Evolutionary conservation across 2,329 filamentous ascomycete genomes (phyloP).

Genomic region (Scolecobasidium constrictum): DNA sequence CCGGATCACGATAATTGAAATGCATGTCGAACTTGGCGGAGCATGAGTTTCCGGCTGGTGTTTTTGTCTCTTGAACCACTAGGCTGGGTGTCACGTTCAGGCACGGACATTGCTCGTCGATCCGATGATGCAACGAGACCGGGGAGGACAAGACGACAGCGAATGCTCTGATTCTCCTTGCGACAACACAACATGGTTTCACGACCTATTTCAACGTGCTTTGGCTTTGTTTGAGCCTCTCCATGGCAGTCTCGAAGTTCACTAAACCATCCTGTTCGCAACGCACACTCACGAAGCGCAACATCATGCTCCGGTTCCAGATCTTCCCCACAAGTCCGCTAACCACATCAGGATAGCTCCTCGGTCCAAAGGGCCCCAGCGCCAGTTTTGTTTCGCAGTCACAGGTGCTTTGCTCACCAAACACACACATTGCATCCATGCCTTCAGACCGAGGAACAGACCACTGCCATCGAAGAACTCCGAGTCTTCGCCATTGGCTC

Average conservation of each 20-base stretch:
- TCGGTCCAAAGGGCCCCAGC: not conserved
- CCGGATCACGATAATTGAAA: too few relatives aligned
- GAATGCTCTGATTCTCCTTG: too few relatives aligned
- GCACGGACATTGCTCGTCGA: not conserved
- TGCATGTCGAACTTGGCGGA: too few relatives aligned
- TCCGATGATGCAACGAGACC: not conserved
- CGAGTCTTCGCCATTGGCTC: not conserved
- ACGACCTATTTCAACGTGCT: too few relatives aligned
- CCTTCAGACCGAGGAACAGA: not conserved
- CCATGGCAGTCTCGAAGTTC: not conserved
- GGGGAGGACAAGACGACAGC: not conserved
- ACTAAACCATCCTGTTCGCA: not conserved
- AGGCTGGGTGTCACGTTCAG: not conserved
- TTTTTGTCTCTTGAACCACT: too few relatives aligned
- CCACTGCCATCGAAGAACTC: too few relatives aligned
- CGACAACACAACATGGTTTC: too few relatives aligned
- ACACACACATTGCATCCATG: too few relatives aligned
- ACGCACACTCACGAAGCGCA: not conserved
- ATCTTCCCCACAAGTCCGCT: not conserved
- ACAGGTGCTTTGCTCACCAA: not conserved
- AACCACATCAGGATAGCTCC: not conserved
- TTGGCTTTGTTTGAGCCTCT: too few relatives aligned
- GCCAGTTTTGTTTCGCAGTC: not conserved
- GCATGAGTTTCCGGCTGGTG: too few relatives aligned
- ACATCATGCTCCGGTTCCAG: too few relatives aligned